Evolutionary conservation across 805 yeast species (phyloP), one percentile per base, ranked within the genome.

Genomic region (Saccharomycopsis oosterbeekiorum): DNA sequence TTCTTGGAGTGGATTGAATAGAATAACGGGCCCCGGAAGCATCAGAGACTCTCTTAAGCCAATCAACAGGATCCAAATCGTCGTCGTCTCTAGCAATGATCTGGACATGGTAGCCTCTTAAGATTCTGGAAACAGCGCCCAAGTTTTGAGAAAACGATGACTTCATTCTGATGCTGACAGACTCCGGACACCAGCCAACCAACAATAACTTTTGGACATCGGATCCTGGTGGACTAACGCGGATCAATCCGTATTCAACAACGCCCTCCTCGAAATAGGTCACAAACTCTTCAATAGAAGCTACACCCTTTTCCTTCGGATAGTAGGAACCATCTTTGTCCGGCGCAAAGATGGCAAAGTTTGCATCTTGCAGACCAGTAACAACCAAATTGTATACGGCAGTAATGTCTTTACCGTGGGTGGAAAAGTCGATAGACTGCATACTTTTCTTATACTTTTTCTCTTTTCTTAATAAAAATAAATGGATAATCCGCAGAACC

Each of bases 11-110:
- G 70, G 65, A 68, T 68, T 84, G 89, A 60, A 83, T 81, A 4
- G 94, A 85, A 75, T 94, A 94, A 70, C 96, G 85, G 17, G 99
- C 97, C 68, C 99, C 99, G 1, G 98, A 88, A 40, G 98, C 97
- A 66, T 89, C 87, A 65, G 89, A 84, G 57, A 94, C 84, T 65
- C 89, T 85, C 54, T 83, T 78, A 67, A 90, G 72, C 62, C 94
- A 81, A 63, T 88, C 96, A 29, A 79, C 79, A 54, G 88, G 87
- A 67, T 89, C 88, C 71, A 96, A 79, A 72, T 94, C 99, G 69
- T 91, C 97, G 53, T 82, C 78, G 70, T 89, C 96, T 75, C 98
- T 84, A n/a, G 98, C 98, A 57, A 97, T 91, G 66, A 94, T 85
- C 74, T 94, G 97, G 60, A 94, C 92, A 71, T 94, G 99, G 75